These are phyloP conservation scores for Boletellus emodensis DNA, from an alignment of 768 basidiomycete genomes.

Conservation along the genomic window DNA sequence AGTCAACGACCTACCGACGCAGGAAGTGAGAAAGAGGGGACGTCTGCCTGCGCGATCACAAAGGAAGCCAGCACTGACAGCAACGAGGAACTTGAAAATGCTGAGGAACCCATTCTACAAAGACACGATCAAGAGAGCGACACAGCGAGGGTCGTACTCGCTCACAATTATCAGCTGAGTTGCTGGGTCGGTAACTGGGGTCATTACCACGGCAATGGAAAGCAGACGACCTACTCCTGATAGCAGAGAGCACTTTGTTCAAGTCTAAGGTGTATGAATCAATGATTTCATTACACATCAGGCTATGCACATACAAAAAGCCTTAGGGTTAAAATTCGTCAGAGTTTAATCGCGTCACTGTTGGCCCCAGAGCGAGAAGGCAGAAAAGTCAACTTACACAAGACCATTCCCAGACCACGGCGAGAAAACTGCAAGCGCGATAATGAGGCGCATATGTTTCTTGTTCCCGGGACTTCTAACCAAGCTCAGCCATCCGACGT, in stretches of 20 bases:
- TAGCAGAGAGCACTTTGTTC: conserved; percentile 49
- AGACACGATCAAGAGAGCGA: background rate
- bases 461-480: conserved; percentile 51
- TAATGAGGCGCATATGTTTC: conserved; percentile 50
- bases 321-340: background rate
- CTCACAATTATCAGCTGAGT: conserved; percentile 42
- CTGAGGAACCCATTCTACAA: conserved; percentile 49
- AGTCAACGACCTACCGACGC: conserved; percentile 32
- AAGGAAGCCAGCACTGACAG: conserved; percentile 45
- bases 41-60: conserved; percentile 50
- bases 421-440: conserved; percentile 57
- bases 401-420: conserved; percentile 57
- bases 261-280: conserved; percentile 31
- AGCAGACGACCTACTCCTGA: conserved; percentile 39
- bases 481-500: conserved; percentile 43
- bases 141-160: background rate
- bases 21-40: conserved; percentile 42
- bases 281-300: background rate
- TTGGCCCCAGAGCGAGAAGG: background rate
- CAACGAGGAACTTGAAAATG: conserved; percentile 54
- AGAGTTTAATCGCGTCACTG: background rate
- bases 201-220: background rate
- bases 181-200: conserved; percentile 39
- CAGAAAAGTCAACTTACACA: conserved; percentile 24
- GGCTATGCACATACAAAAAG: conserved; percentile 26